These are phyloP conservation scores for Eryngium alpinum DNA, from an alignment of 140 eudicot species.

Conservation along the genomic window DNA sequence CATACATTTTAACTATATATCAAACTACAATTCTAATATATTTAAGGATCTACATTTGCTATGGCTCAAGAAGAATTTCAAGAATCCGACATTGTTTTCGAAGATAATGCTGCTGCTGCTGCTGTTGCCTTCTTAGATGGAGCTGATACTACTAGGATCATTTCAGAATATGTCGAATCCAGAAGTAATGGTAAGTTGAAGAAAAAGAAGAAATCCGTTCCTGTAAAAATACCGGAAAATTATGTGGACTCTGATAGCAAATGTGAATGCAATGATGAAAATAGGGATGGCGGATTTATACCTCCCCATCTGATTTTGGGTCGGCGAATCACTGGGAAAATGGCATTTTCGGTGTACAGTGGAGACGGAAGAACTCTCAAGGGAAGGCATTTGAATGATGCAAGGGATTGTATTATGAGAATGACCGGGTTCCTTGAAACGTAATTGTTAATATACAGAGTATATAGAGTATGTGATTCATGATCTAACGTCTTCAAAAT, in stretches of 20 bases:
- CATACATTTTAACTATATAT: no score
- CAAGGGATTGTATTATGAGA: background rate
- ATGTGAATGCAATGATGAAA: background rate
- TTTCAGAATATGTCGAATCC: background rate
- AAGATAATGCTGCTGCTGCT: no score
- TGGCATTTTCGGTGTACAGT: background rate
- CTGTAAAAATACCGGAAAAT: background rate
- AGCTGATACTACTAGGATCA: background rate
- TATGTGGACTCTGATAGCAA: background rate
- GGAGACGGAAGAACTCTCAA: background rate
- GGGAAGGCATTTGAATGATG: slow-evolving; percentile 1
- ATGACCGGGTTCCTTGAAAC: background rate
- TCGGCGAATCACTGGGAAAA: background rate
- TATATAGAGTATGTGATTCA: no score
- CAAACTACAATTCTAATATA: no score
- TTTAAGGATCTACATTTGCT: no score
- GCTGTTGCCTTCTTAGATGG: background rate
- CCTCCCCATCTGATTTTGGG: background rate
- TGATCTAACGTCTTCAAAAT: no score
- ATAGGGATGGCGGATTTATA: background rate
- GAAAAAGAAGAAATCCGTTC: background rate
- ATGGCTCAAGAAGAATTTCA: background rate
- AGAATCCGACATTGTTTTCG: background rate
- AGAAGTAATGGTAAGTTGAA: background rate
- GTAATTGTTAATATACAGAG: no score